phyloP scores from a whole-genome alignment of 257 asterid species.

The Fraxinus quadrangulata region DNA sequence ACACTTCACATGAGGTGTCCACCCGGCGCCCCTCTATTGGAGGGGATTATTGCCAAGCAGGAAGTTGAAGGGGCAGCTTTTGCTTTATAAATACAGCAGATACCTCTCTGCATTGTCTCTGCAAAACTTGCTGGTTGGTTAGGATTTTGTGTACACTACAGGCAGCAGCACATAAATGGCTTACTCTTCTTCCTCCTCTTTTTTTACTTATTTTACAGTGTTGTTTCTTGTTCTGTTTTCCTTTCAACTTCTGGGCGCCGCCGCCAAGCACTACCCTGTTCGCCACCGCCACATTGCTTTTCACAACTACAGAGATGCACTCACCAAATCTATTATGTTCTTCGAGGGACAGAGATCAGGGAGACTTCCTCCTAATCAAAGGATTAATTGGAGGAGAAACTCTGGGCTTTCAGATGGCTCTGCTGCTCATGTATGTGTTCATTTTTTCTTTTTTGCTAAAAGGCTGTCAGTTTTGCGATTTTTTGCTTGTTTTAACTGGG shows the following conservation, averaged over 20 bases:
- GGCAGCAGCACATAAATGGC: constrained; percentile 44
- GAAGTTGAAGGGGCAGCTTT: constrained; percentile 36
- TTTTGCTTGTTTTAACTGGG: neutral
- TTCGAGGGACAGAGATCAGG: constrained; percentile 98
- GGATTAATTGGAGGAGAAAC: constrained; percentile 80
- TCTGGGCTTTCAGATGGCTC: constrained; percentile 94
- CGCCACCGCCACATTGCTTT: constrained; percentile 58
- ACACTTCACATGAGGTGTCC: too few relatives aligned
- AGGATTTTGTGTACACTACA: constrained; percentile 25
- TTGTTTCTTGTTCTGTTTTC: constrained; percentile 27
- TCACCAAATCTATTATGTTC: constrained; percentile 71
- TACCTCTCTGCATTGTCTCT: constrained; percentile 2
- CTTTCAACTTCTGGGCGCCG: constrained; percentile 37
- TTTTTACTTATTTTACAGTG: constrained; percentile 29
- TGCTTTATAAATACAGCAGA: constrained; percentile 55
- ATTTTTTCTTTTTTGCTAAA: neutral
- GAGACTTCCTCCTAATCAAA: constrained; percentile 70
- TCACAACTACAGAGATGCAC: constrained; percentile 90
- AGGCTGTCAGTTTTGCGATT: neutral
- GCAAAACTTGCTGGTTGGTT: constrained; percentile 31
- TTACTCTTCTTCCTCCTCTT: constrained; percentile 30
- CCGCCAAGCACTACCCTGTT: constrained; percentile 27
- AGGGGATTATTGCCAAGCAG: constrained; percentile 33
- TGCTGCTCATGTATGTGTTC: constrained; percentile 61
- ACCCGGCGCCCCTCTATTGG: too few relatives aligned